These are phyloP conservation scores for Citrullus colocynthis DNA, from an alignment of 306 rosid genomes.

Conservation along the genomic window DNA sequence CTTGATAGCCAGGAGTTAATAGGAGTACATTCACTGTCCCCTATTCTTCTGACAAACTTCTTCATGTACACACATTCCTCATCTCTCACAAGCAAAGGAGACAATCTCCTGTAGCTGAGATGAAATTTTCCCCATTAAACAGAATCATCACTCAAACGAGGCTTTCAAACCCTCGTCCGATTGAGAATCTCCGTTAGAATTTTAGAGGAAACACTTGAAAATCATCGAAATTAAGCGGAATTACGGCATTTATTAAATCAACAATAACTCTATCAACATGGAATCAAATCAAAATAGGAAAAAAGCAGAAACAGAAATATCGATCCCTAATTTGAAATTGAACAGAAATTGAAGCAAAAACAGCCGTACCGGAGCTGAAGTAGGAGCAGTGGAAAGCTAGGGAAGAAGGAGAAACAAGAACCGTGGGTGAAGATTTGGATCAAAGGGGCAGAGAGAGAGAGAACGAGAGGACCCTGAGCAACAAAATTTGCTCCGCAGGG, in stretches of 20 bases:
- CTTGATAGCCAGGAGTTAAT: not conserved
- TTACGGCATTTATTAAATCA: not conserved
- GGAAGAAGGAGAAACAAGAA: not conserved
- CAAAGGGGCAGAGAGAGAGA: not conserved
- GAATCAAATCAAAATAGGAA: not conserved
- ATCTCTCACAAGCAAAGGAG: not conserved
- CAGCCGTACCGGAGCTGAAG: not conserved
- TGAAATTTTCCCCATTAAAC: not conserved
- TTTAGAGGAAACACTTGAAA: not conserved
- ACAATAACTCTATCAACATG: too few species aligned
- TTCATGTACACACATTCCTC: not conserved
- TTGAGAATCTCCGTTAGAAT: not conserved
- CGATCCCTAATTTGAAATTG: not conserved
- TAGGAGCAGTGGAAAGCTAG: not conserved
- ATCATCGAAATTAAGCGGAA: not conserved
- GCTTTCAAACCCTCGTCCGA: not conserved
- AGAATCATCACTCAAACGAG: not conserved
- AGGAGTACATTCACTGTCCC: not conserved
- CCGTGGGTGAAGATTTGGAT: not conserved
- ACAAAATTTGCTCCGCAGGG: not conserved
- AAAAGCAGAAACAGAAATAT: not conserved
- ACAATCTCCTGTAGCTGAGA: not conserved
- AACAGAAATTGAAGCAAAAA: not conserved
- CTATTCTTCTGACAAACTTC: not conserved
- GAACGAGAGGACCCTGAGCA: not conserved